Conservation (phyloP, 345 rosid species). For the Arabidopsis thaliana region DNA sequence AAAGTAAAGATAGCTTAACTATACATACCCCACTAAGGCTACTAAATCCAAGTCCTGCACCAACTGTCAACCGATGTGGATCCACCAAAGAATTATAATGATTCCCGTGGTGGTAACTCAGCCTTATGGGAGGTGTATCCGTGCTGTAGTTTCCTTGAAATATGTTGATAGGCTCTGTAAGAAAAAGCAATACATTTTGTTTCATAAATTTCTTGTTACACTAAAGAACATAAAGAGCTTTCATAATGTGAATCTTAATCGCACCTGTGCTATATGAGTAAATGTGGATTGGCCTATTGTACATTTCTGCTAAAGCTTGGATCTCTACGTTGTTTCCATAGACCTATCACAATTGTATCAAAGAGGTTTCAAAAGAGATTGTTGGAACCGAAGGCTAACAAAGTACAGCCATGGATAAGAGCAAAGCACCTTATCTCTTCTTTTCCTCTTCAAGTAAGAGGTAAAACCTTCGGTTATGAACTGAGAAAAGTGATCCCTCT, state of each 20-base stretch:
- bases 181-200: conserved; percentile 1
- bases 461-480: conserved; percentile 95
- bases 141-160: conserved; percentile 93
- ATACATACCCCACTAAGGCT: conserved; percentile 86
- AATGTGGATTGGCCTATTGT: conserved; percentile 94
- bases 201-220: conserved; percentile 4
- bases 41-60: conserved; percentile 98
- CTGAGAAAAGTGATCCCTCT: conserved; percentile 98
- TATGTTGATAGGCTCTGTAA: conserved; percentile 90
- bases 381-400: conserved; percentile 8
- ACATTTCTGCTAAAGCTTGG: conserved; percentile 96
- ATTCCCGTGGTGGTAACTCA: conserved; percentile 94
- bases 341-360: conserved; percentile 56
- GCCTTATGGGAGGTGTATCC: conserved; percentile 86
- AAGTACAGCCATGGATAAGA: conserved; percentile 2
- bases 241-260: background rate
- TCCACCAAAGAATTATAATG: conserved; percentile 98
- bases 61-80: conserved; percentile 82
- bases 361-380: conserved; percentile 5
- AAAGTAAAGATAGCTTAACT: background rate
- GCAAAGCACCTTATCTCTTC: conserved; percentile 86
- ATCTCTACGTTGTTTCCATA: conserved; percentile 98
- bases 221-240: conserved; percentile 18
- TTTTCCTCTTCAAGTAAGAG: conserved; percentile 93
- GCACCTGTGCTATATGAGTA: conserved; percentile 93